Percentiles rank a stretch among this genome's conserved stretches.
phyloP scores from a whole-genome alignment of 2,329 filamentous ascomycete species.

The Myriosclerotinia scirpicola region DNA sequence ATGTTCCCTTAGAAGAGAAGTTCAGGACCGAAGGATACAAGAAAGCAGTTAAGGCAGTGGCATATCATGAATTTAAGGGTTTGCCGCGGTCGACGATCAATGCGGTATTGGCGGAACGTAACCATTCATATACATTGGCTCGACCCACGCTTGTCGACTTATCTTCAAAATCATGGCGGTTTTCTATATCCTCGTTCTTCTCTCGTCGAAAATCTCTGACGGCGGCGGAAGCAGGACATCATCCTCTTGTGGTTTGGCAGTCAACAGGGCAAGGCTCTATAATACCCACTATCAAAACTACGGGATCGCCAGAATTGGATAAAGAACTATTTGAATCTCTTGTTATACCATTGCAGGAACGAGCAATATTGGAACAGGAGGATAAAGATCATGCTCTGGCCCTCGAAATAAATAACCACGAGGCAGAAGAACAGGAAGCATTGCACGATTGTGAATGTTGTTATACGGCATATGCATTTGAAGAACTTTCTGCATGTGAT shows the following conservation, averaged over 20 bases:
- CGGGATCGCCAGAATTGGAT: slow-evolving; percentile 64
- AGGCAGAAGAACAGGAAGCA: slow-evolving; percentile 57
- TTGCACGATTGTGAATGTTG: slow-evolving; percentile 76
- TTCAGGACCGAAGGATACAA: slow-evolving; percentile 70
- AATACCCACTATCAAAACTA: slow-evolving; percentile 62
- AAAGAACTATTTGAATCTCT: slow-evolving; percentile 60
- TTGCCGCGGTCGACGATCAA: slow-evolving; percentile 72
- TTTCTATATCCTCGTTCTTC: slow-evolving; percentile 70
- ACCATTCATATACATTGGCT: slow-evolving; percentile 74
- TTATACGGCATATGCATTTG: slow-evolving; percentile 68
- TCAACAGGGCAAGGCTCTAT: slow-evolving; percentile 55
- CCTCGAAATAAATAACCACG: slow-evolving; percentile 54
- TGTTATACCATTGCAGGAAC: slow-evolving; percentile 53
- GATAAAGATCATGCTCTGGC: slow-evolving; percentile 55
- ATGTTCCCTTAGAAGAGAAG: slow-evolving; percentile 58
- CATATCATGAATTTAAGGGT: slow-evolving; percentile 74
- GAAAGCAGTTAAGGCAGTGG: slow-evolving; percentile 64
- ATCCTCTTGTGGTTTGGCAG: slow-evolving; percentile 64
- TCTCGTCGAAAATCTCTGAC: slow-evolving; percentile 60
- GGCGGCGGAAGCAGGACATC: slow-evolving; percentile 55
- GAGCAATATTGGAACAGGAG: slow-evolving; percentile 47
- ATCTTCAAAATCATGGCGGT: slow-evolving; percentile 74
- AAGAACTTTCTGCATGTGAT: slow-evolving; percentile 69
- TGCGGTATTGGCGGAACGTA: slow-evolving; percentile 76
- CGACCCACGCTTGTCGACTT: slow-evolving; percentile 67